These are phyloP conservation scores for Avena sativa DNA, from an alignment of 176 grass and related monocot genomes.

Conservation along the genomic window DNA sequence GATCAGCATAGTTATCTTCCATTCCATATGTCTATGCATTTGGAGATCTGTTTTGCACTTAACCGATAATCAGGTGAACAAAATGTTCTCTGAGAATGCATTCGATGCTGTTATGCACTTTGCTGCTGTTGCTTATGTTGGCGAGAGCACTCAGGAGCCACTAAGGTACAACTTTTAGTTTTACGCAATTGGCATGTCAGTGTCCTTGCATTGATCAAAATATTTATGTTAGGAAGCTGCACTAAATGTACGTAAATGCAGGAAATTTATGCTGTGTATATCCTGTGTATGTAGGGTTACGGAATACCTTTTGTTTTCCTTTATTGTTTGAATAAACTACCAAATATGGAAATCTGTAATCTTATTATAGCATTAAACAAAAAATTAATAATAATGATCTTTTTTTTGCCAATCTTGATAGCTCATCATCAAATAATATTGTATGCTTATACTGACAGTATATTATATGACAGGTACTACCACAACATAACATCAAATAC, in stretches of 20 bases:
- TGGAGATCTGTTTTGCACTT: conserved; percentile 46
- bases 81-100: conserved; percentile 90
- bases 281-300: not conserved
- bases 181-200: not conserved
- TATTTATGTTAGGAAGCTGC: not conserved
- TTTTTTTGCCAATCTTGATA: conserved; percentile 5
- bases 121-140: conserved; percentile 98
- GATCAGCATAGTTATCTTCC: not conserved
- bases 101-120: conserved; percentile 99
- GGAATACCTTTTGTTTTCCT: not conserved
- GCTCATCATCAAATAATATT: not conserved
- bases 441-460: conserved; percentile 27
- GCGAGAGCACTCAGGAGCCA: conserved; percentile 95
- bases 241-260: not conserved
- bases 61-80: conserved; percentile 78
- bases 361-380: not conserved
- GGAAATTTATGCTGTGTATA: not conserved
- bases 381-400: not conserved
- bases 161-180: conserved; percentile 64
- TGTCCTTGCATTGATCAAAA: conserved; percentile 30
- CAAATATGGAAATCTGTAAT: conserved; percentile 6
- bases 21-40: not conserved
- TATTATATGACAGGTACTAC: conserved; percentile 75
- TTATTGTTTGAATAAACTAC: not conserved
- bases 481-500: conserved; percentile 99